Base-by-base conservation (phyloP, 2,329 filamentous ascomycete genomes). In the Cladosporium oxysporum region DNA sequence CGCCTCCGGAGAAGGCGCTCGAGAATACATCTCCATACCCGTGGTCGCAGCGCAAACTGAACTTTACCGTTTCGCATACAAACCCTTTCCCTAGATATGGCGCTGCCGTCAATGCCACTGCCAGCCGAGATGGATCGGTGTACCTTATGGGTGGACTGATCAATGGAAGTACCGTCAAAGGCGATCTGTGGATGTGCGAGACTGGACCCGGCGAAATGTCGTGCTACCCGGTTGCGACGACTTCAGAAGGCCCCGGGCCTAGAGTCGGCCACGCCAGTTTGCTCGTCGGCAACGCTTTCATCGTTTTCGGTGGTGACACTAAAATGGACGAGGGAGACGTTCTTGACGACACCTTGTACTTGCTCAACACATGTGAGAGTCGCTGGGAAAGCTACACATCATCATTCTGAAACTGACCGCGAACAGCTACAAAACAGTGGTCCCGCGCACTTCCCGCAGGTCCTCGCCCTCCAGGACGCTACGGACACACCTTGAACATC, bases 81-180 rank as follows among this genome's bases (percentile, higher is more conserved):
- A 93, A 92, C 71, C 95, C 95, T 0, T 99, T 99, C 73, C 95
- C 95, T 16, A 89, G 95, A 77, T 99, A 99, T 85, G 95, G 95
- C 76, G 93, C 96, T 61, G 95, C 96, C 7, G 94, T 97, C 77
- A 99, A 99, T 78, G 87, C 93, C 0, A 85, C 90, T 18, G 91
- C 93, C 28, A 97, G 93, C 47, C 98, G 98, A 80, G 95, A 99
- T 79, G 96, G 96, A 67, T 92, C 96, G 73, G 91, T 99, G 66
- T 99, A 98, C 75, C 85, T 99, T 75, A 98, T 99, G 93, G 95
- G 95, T 69, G 95, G 95, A 60, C 81, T 99, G 68, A 94, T 99
- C 73, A 94, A 96, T 75, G 94, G 94, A 71, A 91, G 93, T 44
- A 97, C 92, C 2, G 95, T 98, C 53, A 97, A 97, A 77, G 95